phyloP scores from a whole-genome alignment of 1,284 basidiomycete genomes.

The Ganoderma resinaceum region DNA sequence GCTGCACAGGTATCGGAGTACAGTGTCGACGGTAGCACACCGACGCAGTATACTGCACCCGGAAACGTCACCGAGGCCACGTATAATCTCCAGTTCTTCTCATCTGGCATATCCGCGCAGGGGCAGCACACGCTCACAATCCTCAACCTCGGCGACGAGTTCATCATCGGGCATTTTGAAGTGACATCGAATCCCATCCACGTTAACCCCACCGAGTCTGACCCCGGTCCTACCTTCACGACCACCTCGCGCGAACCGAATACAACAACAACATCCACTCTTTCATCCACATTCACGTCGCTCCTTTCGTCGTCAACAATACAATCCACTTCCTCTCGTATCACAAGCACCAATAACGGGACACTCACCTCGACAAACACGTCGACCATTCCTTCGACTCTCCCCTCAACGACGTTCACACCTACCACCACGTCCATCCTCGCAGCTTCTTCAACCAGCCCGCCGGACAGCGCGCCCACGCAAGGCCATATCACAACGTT shows the following conservation, averaged over 20 bases:
- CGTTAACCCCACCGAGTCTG: not conserved
- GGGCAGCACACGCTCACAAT: not conserved
- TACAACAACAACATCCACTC: not conserved
- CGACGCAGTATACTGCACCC: not conserved
- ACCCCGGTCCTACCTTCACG: not conserved
- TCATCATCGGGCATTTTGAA: not conserved
- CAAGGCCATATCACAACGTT: not conserved
- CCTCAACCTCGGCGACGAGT: not conserved
- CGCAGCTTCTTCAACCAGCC: not conserved
- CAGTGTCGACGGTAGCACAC: not conserved
- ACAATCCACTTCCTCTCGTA: not conserved
- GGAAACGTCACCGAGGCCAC: not conserved
- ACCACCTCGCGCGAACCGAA: not conserved
- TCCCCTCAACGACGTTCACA: not conserved
- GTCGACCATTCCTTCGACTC: not conserved
- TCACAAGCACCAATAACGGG: not conserved
- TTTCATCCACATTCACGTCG: not conserved
- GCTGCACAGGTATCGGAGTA: not conserved
- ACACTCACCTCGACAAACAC: slow-evolving; percentile 1
- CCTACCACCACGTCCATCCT: not conserved
- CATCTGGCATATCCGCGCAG: not conserved
- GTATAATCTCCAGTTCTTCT: not conserved
- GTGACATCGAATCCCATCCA: not conserved
- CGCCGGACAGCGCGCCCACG: not conserved
- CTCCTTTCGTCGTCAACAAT: not conserved